Base-by-base conservation (phyloP, 768 basidiomycete species). In the Auriscalpium vulgare region DNA sequence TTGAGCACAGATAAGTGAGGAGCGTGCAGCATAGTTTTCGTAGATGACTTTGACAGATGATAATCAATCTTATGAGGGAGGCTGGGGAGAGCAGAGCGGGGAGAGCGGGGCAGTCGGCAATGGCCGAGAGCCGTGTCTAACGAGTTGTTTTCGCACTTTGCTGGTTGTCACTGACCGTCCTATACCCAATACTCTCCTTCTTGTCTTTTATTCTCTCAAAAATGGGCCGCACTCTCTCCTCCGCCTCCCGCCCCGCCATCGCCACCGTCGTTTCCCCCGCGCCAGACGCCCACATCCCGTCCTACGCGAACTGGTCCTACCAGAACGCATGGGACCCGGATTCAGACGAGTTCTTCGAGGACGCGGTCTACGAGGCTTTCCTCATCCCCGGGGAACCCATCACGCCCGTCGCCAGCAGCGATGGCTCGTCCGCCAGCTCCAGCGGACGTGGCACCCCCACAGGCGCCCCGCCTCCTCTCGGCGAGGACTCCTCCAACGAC, bases 271-370 rank as follows among this genome's bases (percentile, higher is more conserved):
- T 14, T 13, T 8, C 46, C 37, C 34, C 10, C 9, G 53, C 54
- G 46, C 59, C 60, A n/a, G 43, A 29, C 36, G 56, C 56, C 46
- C 50, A 55, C 13, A 53, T 47, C 37, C 53, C 60, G 10, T 47
- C 43, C 34, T 60, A 60, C 36, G 17, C 21, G 49, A 54, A 44
- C 48, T 63, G 62, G 62, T 54, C 58, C 36, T 63, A 63, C 36
- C 56, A 56, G 23, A 63, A 63, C 36, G 14, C 62, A 37, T 63
- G 59, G 53, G 62, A 63, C 54, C 62, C 62, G 43, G 62, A 63
- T 50, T 57, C 56, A 0, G 62, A 63, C 17, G 61, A 62, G 19
- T 63, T 63, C 55, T 63, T 63, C 48, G 52, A 57, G 44, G 61
- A 63, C 40, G 61, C 57, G 8, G 56, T 63, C 17, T 60, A 59